Percentiles rank a stretch among this genome's conserved stretches.
Conservation (phyloP, 2,329 filamentous ascomycete genomes). For the Graphiopsis chlorocephala region DNA sequence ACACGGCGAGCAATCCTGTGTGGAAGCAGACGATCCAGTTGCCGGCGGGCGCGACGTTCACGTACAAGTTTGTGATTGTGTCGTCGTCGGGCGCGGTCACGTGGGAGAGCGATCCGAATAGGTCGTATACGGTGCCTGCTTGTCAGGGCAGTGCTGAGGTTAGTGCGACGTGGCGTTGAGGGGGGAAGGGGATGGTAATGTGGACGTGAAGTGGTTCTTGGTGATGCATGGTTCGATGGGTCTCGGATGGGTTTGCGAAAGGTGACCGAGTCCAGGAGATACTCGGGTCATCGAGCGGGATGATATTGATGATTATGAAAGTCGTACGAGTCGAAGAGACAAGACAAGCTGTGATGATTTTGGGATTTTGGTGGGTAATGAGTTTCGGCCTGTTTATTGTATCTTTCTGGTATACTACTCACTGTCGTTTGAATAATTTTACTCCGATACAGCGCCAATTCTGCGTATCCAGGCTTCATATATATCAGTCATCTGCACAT, state of each 20-base stretch:
- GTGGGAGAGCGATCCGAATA: neutral
- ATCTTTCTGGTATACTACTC: neutral
- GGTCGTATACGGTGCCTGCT: neutral
- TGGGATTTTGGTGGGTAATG: neutral
- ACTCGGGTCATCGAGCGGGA: neutral
- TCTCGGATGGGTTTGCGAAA: no score
- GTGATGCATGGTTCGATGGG: neutral
- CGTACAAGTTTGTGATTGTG: neutral
- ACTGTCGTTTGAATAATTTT: neutral
- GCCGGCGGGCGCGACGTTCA: neutral
- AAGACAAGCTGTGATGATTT: neutral
- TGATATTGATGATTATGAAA: neutral
- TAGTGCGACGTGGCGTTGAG: neutral
- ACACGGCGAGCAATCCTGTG: neutral
- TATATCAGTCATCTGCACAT: neutral
- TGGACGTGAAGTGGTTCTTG: no score
- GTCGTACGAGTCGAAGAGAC: neutral
- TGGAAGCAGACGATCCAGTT: conserved; percentile 3
- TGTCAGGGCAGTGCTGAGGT: neutral
- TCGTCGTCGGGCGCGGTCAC: neutral
- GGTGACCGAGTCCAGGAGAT: neutral
- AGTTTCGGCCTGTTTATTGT: neutral
- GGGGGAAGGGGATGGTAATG: no score
- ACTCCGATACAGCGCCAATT: neutral
- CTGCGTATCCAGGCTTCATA: neutral